phyloP scores from a whole-genome alignment of 176 grass and related monocot genomes.

The Poa pratensis region DNA sequence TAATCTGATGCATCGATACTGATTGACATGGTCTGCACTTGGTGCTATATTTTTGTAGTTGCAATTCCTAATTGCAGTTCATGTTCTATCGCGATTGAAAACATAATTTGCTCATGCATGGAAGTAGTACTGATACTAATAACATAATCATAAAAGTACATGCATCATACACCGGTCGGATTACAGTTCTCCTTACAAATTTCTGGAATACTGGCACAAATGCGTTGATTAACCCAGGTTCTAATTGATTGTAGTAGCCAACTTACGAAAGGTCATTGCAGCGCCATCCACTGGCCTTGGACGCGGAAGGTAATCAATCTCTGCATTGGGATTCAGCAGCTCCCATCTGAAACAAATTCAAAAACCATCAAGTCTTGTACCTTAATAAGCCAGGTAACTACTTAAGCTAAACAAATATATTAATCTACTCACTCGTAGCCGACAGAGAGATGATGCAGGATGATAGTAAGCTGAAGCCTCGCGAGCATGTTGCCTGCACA shows the following conservation, averaged over 20 bases:
- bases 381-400: too few relatives aligned
- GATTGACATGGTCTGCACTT: neutral
- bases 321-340: neutral
- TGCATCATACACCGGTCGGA: too few relatives aligned
- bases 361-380: too few relatives aligned
- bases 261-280: neutral
- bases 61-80: neutral
- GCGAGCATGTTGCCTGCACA: conserved; percentile 51
- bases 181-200: too few relatives aligned
- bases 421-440: conserved; percentile 42
- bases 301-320: neutral
- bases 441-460: conserved; percentile 43
- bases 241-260: neutral
- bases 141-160: too few relatives aligned
- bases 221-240: too few relatives aligned
- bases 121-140: too few relatives aligned
- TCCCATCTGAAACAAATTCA: neutral
- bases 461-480: conserved; percentile 36
- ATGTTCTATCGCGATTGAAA: neutral
- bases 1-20: conserved; percentile 23
- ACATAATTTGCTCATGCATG: too few relatives aligned
- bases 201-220: too few relatives aligned
- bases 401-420: too few relatives aligned
- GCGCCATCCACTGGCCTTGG: neutral
- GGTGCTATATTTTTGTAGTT: neutral